Percentiles rank a stretch among this genome's conserved stretches.
Conservation (phyloP, 495 filamentous ascomycete species). For the Trichoderma orchidacearum region DNA sequence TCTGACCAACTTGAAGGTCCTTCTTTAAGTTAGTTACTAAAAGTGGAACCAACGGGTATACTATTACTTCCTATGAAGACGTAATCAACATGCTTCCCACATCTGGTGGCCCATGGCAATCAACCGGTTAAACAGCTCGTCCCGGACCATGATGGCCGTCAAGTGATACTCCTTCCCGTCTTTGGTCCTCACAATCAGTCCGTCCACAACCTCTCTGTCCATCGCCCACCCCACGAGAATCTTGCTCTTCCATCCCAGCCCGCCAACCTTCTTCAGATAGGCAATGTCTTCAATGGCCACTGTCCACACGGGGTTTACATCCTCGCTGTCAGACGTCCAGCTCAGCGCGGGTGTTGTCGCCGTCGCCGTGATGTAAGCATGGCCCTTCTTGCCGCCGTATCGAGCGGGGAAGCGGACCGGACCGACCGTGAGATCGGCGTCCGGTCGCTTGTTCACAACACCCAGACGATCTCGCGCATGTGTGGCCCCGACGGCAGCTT, state of each 20-base stretch:
- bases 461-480: constrained; percentile 61
- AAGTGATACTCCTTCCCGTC: constrained; percentile 41
- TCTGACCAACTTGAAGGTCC: no score
- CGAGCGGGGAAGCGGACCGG: constrained; percentile 66
- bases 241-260: constrained; percentile 82
- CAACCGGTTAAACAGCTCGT: constrained; percentile 78
- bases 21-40: no score
- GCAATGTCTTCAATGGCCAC: constrained; percentile 34
- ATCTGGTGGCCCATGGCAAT: constrained; percentile 74
- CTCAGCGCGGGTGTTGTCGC: constrained; percentile 45
- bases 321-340: constrained; percentile 36
- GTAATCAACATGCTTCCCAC: constrained; percentile 64
- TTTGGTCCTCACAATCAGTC: constrained; percentile 51
- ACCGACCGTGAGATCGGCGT: constrained; percentile 31
- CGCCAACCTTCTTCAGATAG: constrained; percentile 72
- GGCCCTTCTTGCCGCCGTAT: constrained; percentile 57
- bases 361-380: constrained; percentile 50
- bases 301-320: constrained; percentile 41
- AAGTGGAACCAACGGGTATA: neutral
- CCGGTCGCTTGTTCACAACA: constrained; percentile 33
- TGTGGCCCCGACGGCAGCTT: constrained; percentile 49
- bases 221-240: constrained; percentile 72
- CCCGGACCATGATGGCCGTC: constrained; percentile 59
- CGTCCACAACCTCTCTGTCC: constrained; percentile 64
- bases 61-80: no score